Percentiles rank a stretch among this genome's conserved stretches.
These are phyloP conservation scores for Tagetes erecta DNA, from an alignment of 129 eudicot species.

Conservation along the genomic window DNA sequence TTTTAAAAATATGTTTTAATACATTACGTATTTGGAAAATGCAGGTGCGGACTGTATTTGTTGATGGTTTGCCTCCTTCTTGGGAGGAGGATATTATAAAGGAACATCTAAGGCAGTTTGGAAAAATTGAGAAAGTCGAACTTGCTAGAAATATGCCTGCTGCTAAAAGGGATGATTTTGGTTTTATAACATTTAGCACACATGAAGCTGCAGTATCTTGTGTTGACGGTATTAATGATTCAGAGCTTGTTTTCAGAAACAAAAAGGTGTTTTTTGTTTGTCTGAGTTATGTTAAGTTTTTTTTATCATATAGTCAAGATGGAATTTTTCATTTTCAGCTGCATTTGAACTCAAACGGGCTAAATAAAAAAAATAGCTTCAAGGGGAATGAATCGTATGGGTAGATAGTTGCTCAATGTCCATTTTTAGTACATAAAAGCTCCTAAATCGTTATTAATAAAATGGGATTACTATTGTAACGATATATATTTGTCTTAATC, in stretches of 20 bases:
- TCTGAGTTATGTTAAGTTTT: background rate
- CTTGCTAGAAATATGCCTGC: slow-evolving; percentile 54
- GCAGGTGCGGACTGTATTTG: slow-evolving; percentile 48
- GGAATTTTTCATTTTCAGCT: background rate
- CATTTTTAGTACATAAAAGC: background rate
- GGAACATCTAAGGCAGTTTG: slow-evolving; percentile 45
- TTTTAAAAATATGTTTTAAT: background rate
- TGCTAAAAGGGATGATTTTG: slow-evolving; percentile 52
- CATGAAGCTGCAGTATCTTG: slow-evolving; percentile 49
- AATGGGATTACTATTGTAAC: background rate
- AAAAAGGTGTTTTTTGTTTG: slow-evolving; percentile 36
- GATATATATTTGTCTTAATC: background rate
- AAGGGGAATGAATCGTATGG: background rate
- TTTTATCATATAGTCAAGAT: background rate
- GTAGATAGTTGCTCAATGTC: background rate
- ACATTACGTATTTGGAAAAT: background rate
- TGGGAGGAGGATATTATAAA: slow-evolving; percentile 50
- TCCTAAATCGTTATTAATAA: background rate
- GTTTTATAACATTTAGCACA: slow-evolving; percentile 46
- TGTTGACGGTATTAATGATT: slow-evolving; percentile 51
- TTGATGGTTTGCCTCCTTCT: slow-evolving; percentile 48
- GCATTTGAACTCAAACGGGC: background rate
- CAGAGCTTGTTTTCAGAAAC: slow-evolving; percentile 46
- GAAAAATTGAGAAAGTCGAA: slow-evolving; percentile 49
- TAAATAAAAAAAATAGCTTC: background rate